phyloP scores from a whole-genome alignment of 306 rosid species.

The Prunus dulcis region DNA sequence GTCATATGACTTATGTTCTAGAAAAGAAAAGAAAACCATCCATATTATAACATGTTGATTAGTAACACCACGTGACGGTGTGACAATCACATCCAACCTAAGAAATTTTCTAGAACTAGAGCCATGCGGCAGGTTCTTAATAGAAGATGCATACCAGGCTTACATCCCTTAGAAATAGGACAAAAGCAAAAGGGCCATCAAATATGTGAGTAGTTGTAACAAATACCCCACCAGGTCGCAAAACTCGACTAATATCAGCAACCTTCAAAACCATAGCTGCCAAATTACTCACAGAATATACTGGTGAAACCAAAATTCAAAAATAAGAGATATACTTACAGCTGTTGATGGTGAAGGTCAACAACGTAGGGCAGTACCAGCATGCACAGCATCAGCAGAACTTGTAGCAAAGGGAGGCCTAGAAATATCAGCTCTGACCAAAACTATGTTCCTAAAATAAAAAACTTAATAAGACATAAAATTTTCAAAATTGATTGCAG shows the following conservation, averaged over 20 bases:
- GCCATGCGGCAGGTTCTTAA: no score
- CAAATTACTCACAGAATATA: slow-evolving; percentile 1
- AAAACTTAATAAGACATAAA: slow-evolving; percentile 16
- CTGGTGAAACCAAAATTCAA: not conserved
- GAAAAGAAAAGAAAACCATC: not conserved
- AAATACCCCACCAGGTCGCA: slow-evolving; percentile 91
- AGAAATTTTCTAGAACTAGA: no score
- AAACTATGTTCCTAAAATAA: slow-evolving; percentile 48
- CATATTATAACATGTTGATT: no score
- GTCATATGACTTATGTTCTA: slow-evolving; percentile 47
- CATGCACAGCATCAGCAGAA: slow-evolving; percentile 86
- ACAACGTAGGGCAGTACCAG: slow-evolving; percentile 93
- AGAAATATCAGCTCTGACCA: slow-evolving; percentile 89
- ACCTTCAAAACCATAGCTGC: slow-evolving; percentile 46
- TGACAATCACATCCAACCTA: no score
- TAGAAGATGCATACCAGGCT: no score
- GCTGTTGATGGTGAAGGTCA: slow-evolving; percentile 93
- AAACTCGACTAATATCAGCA: slow-evolving; percentile 81
- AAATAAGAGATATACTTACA: slow-evolving; percentile 40
- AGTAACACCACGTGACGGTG: no score
- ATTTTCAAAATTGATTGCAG: slow-evolving; percentile 13
- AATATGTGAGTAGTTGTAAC: slow-evolving; percentile 73
- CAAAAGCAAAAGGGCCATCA: slow-evolving; percentile 55
- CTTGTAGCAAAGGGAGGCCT: slow-evolving; percentile 86
- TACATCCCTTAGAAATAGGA: slow-evolving; percentile 33